Evolutionary conservation across 805 yeast species (phyloP).

Genomic region (Lipomyces starkeyi): DNA sequence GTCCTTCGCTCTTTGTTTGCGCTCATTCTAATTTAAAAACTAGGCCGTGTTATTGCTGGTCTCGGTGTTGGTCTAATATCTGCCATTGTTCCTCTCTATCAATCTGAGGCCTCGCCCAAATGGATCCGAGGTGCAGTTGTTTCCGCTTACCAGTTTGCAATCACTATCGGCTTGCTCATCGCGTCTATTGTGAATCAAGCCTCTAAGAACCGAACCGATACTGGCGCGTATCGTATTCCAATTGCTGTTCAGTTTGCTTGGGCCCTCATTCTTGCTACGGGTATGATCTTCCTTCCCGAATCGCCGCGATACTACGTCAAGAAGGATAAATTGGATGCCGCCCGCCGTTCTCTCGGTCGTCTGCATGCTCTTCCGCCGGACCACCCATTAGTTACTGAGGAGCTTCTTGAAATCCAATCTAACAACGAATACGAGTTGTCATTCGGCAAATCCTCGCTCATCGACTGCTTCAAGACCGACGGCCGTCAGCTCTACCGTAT

Average conservation of each 20-base stretch:
- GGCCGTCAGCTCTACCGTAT: conserved; percentile 45
- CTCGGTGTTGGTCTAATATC: conserved; percentile 79
- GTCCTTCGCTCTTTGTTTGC: neutral
- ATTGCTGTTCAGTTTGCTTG: conserved; percentile 73
- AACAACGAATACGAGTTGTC: conserved; percentile 53
- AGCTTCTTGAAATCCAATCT: conserved; percentile 56
- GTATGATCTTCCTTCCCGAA: conserved; percentile 73
- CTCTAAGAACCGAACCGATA: conserved; percentile 55
- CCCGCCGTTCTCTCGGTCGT: conserved; percentile 60
- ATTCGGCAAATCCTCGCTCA: conserved; percentile 25
- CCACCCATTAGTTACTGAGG: conserved; percentile 54
- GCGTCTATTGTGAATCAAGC: conserved; percentile 54
- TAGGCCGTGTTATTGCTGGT: conserved; percentile 73
- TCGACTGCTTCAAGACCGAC: conserved; percentile 43
- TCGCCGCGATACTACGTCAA: conserved; percentile 74
- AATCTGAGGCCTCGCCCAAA: conserved; percentile 79
- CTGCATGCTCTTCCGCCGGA: conserved; percentile 52
- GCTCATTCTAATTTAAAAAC: neutral
- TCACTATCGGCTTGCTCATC: conserved; percentile 71
- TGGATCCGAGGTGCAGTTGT: conserved; percentile 81
- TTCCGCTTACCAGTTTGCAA: conserved; percentile 72
- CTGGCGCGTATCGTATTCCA: conserved; percentile 85
- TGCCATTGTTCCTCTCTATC: conserved; percentile 77
- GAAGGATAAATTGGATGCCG: conserved; percentile 61
- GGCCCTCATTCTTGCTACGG: conserved; percentile 64